phyloP scores from a whole-genome alignment of 1,284 basidiomycete genomes.

The Schizopora paradoxa region DNA sequence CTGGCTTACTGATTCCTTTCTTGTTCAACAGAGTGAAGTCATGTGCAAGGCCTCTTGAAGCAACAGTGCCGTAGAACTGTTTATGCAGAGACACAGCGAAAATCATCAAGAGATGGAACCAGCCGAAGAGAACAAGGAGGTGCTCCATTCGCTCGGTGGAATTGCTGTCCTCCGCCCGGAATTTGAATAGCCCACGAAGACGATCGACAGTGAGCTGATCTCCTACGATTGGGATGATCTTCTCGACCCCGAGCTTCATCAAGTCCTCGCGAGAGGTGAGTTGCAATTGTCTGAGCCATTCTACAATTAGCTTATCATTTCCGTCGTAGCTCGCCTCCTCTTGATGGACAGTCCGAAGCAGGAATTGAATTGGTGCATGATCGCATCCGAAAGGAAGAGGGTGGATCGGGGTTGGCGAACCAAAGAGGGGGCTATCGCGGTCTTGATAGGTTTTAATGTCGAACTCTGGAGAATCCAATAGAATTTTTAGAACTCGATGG shows the following conservation, averaged over 20 bases:
- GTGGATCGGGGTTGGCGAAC: conserved; percentile 4
- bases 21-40: conserved; percentile 16
- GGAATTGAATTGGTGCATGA: neutral
- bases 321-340: conserved; percentile 17
- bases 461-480: conserved; percentile 8
- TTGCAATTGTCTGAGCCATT: conserved; percentile 13
- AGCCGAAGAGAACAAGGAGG: conserved; percentile 27
- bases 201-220: conserved; percentile 25
- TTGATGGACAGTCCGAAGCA: conserved; percentile 11
- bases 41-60: conserved; percentile 17
- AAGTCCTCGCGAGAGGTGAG: conserved; percentile 13
- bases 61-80: conserved; percentile 20
- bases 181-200: conserved; percentile 23
- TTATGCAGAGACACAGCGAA: conserved; percentile 24
- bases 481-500: conserved; percentile 7
- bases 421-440: neutral
- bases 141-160: conserved; percentile 31
- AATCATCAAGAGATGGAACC: conserved; percentile 33
- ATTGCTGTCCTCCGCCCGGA: conserved; percentile 30
- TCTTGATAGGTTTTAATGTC: conserved; percentile 2
- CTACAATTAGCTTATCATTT: conserved; percentile 10
- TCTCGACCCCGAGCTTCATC: conserved; percentile 12
- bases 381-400: conserved; percentile 3
- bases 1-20: too few species aligned
- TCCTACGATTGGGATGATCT: conserved; percentile 20